A percentile compares a stretch with the other conserved stretches of the same genome.
Evolutionary conservation across 371 early-diverging fungal genomes (phyloP).

Genomic region (Mortierella sp.): DNA sequence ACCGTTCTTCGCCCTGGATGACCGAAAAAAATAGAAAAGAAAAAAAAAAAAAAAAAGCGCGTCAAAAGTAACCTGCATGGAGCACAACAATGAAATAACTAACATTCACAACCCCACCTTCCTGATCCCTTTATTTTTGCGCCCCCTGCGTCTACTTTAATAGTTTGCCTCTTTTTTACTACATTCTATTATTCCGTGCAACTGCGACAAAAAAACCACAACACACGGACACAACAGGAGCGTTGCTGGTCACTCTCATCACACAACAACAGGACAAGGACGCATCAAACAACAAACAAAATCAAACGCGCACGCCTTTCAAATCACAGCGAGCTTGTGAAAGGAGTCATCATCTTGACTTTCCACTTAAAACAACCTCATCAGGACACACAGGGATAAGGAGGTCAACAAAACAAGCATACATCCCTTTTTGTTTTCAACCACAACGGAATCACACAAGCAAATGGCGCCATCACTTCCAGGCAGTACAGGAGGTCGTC

Average conservation of each 20-base stretch:
- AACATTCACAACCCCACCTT: neutral
- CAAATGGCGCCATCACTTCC: slow-evolving; percentile 35
- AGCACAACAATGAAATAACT: neutral
- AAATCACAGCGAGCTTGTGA: neutral
- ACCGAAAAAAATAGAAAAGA: neutral
- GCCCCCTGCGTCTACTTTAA: neutral
- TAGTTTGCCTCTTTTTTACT: neutral
- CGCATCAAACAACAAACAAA: neutral
- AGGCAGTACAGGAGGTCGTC: slow-evolving; percentile 21
- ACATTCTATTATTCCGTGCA: neutral
- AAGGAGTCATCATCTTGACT: neutral
- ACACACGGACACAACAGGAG: no score
- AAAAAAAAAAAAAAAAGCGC: neutral
- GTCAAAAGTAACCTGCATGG: neutral
- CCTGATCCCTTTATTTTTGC: neutral
- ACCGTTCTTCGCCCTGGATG: neutral
- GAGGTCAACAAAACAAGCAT: neutral
- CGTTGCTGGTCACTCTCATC: neutral
- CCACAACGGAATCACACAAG: neutral
- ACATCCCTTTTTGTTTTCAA: neutral
- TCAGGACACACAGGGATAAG: neutral
- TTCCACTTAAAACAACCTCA: neutral
- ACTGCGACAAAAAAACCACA: neutral
- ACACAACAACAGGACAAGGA: neutral
- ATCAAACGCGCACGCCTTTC: neutral